A percentile compares a stretch with the other conserved stretches of the same genome.
phyloP scores from a whole-genome alignment of 257 asterid species.

The Coffea eugenioides region DNA sequence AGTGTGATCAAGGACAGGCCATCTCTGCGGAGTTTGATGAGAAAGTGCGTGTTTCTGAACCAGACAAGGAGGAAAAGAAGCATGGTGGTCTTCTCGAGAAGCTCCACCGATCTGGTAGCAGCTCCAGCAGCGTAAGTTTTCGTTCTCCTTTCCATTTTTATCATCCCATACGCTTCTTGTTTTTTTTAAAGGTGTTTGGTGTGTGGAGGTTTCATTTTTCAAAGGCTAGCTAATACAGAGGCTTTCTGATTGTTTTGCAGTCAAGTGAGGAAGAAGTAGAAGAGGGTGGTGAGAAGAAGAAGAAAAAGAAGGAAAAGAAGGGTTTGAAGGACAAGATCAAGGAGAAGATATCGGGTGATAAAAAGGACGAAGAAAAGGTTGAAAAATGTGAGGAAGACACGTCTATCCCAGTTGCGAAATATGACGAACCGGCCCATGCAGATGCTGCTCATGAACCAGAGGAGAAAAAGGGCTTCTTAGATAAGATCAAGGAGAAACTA shows the following conservation, averaged over 20 bases:
- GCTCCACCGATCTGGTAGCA: constrained; percentile 41
- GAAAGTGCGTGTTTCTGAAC: constrained; percentile 54
- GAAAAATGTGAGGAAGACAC: constrained; percentile 31
- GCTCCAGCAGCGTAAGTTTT: constrained; percentile 81
- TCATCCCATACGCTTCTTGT: no score
- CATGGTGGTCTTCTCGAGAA: constrained; percentile 49
- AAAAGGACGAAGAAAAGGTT: constrained; percentile 39
- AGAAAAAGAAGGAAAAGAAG: constrained; percentile 78
- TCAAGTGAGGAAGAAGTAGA: constrained; percentile 76
- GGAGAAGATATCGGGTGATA: constrained; percentile 44
- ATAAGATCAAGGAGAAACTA: constrained; percentile 73
- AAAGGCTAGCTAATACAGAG: not conserved
- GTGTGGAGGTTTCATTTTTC: not conserved
- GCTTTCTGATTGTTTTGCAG: constrained; percentile 29
- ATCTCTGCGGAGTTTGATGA: constrained; percentile 49
- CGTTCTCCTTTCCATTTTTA: not conserved
- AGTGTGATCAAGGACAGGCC: constrained; percentile 37
- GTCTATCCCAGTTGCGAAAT: constrained; percentile 48
- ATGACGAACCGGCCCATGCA: constrained; percentile 32
- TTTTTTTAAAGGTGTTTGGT: no score
- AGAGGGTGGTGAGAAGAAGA: constrained; percentile 51
- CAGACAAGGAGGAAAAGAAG: constrained; percentile 41
- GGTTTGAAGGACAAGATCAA: constrained; percentile 59
- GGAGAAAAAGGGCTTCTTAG: constrained; percentile 78
- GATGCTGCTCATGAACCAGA: constrained; percentile 29